Evolutionary conservation across 2,329 filamentous ascomycete genomes (phyloP), one percentile per base, ranked within the genome.

Genomic region (Diaporthe vexans): DNA sequence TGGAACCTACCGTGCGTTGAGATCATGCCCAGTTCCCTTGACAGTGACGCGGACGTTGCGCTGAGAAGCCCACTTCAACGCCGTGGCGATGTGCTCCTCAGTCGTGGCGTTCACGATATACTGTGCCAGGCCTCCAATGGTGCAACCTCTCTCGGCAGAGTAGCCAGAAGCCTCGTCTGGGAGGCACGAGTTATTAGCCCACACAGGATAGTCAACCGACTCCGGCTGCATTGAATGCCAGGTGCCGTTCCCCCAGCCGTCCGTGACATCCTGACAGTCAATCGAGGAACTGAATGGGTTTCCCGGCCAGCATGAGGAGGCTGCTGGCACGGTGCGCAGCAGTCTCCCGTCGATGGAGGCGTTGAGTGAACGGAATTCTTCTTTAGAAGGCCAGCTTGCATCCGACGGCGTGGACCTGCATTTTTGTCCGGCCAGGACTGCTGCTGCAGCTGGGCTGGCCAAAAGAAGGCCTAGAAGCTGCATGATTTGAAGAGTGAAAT

Each of bases 11-110:
- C 59, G 59, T 2, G 59, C 59, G 24, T 63, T 63, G 4, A 63
- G 59, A 19, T 63, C 59, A n/a, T 63, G 59, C 5, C 59, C 59
- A 4, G 59, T 63, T 48, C 59, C 59, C 17, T 63, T 63, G 40
- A 63, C 59, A 15, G 59, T 63, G 10, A 63, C 4, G 24, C 59
- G 59, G 37, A 63, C 21, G 17, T 63, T 63, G 10, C 40, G 59
- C 10, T 35, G 40, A 1, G 59, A 63, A 11, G 40, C 59, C 59
- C 59, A 63, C 5, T 33, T 63, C 59, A 63, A 33, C 2, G 59
- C 59, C 17, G 59, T 63, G 24, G 59, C 59, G 8, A 63, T 40
- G 26, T 63, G 59, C 17, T 63, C 24, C 40, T 63, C 59, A 10
- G 19, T 33, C 2, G 59, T 63, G 1, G 59, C 59, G 48, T 63